Evolutionary conservation across 495 filamentous ascomycete genomes (phyloP), one percentile per base, ranked within the genome.

Genomic region (Aspergillus mulundensis): DNA sequence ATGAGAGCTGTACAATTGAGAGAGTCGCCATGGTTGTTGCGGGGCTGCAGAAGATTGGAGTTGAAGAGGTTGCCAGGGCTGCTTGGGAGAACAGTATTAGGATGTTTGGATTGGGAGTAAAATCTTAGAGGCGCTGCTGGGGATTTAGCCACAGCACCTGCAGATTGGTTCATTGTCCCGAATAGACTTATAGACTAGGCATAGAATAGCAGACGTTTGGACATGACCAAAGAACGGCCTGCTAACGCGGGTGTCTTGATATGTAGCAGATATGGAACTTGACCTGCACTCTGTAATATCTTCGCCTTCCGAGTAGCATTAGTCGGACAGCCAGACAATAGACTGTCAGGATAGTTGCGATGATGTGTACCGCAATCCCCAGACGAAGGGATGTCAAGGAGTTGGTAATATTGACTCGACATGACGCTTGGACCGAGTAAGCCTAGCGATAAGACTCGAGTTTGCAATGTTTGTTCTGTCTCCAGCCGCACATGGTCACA

Each of bases 1-100:
- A 71, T 56, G 64, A 71, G 21, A 69, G 66, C 38, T 69, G 68
- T 44, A 59, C 40, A 5, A 69, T 71, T 12, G 68, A 71, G 28
- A 46, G 60, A 28, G 66, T 71, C 21, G 68, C 58, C 2, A 32
- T 64, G 30, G 66, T 67, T 1, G 67, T 69, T 7, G 69, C 69
- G 3, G 68, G 66, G 25, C 36, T 71, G 30, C 69, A 70, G 49
- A 66, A 60, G 8, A 32, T 70, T 6, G 5, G 44, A 7, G 23
- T 68, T 2, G 60, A 66, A 28, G 67, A 70, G 30, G 57, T 71
- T 2, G 63, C 41, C 1, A 45, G 61, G 16, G 60, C 59, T 4
- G 66, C 67, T 8, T 72, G 69, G 69, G 54, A 52, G 10, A 71
- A 72, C 51, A 71, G 66, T 41, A 50, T 61, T 21, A 54, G 56